A percentile compares a stretch with the other conserved stretches of the same genome.
phyloP scores from a whole-genome alignment of 23 red algal species.

The Gracilaria gracilis region DNA sequence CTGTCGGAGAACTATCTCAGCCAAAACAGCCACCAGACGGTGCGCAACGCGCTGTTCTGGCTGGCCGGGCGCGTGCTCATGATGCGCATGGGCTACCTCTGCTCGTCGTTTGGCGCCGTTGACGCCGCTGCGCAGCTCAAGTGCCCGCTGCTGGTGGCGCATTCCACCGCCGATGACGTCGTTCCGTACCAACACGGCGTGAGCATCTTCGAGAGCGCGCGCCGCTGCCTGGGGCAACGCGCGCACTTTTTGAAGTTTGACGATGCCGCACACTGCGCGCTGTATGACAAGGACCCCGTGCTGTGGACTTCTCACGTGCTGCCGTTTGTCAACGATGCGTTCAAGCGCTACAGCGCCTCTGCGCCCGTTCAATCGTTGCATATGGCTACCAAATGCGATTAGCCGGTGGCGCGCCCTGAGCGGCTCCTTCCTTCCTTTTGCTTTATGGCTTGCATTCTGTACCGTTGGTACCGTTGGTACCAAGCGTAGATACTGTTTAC shows the following conservation, averaged over 20 bases:
- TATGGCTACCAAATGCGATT: not conserved
- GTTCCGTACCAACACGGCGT: conserved; percentile 88
- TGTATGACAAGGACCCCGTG: conserved; percentile 87
- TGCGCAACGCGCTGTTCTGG: conserved; percentile 77
- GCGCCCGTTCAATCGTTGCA: not conserved
- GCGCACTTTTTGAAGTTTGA: conserved; percentile 56
- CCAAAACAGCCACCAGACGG: conserved; percentile 76
- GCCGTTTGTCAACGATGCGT: conserved; percentile 67
- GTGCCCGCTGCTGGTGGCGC: conserved; percentile 87
- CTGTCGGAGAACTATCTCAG: conserved; percentile 82
- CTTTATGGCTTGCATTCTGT: not conserved
- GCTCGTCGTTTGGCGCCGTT: conserved; percentile 33
- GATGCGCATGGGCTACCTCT: conserved; percentile 77
- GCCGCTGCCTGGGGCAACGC: conserved; percentile 16
- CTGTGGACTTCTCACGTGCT: conserved; percentile 70
- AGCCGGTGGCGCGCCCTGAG: no score
- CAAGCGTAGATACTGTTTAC: no score
- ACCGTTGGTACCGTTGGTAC: no score
- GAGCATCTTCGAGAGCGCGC: conserved; percentile 37
- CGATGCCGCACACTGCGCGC: conserved; percentile 91
- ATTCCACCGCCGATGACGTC: conserved; percentile 83
- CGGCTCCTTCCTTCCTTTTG: no score
- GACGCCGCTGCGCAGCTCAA: conserved; percentile 49
- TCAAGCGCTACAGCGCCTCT: not conserved
- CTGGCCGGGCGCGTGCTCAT: conserved; percentile 76